Evolutionary conservation across 768 basidiomycete genomes (phyloP).

Genomic region (Tulasnella sp.): DNA sequence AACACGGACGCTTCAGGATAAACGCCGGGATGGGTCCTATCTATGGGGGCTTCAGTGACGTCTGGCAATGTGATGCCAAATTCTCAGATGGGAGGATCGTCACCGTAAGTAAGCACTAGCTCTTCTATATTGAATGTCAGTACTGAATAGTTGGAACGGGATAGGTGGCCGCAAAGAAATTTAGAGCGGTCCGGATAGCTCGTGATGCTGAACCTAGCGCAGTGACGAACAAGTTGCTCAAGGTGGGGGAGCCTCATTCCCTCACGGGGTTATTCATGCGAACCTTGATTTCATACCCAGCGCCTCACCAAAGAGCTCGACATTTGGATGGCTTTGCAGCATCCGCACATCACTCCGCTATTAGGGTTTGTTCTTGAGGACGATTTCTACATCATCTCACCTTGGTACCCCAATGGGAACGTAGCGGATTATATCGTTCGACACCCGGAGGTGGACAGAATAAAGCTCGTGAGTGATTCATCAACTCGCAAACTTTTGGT

Average conservation of each 20-base stretch:
- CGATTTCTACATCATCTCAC: neutral
- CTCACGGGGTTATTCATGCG: neutral
- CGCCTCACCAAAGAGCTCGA: neutral
- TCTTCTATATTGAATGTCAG: neutral
- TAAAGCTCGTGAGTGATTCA: neutral
- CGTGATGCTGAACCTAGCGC: neutral
- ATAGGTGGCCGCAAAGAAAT: conserved; percentile 7
- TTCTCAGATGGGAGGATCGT: neutral
- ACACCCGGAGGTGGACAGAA: neutral
- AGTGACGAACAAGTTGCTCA: neutral
- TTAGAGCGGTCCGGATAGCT: neutral
- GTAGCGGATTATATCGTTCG: neutral
- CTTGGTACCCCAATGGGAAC: neutral
- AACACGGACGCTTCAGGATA: neutral
- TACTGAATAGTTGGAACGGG: neutral
- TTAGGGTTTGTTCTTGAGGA: neutral
- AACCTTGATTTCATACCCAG: neutral
- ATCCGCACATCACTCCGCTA: neutral
- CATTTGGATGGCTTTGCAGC: conserved; percentile 17
- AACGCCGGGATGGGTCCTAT: neutral
- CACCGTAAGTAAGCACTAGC: neutral
- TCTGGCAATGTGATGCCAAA: conserved; percentile 16
- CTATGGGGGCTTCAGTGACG: conserved; percentile 20
- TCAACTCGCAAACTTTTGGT: no score
- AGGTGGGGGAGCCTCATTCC: neutral